Base-by-base conservation (phyloP, 108 stramenopile genomes). In the Bacterosira constricta region DNA sequence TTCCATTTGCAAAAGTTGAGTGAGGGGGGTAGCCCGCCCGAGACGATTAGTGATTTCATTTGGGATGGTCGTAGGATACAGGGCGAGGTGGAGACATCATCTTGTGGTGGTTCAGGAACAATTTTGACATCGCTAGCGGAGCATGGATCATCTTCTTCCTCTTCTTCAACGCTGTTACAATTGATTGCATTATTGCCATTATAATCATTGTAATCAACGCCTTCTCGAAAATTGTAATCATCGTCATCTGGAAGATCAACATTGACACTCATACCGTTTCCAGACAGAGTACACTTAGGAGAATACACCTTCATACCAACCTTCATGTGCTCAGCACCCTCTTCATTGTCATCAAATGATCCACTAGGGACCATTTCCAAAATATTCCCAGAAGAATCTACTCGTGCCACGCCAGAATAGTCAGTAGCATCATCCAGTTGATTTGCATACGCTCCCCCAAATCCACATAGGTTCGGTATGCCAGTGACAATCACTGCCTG, bases 1-100 rank as follows among this genome's bases (percentile, higher is more conserved):
- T 81, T 89, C 94, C 94, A 95, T 49, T 78, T 77, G 59, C 86
- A 88, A 65, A 84, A 91, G 55, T 80, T 68, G 20, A 93, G 80
- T 0, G 84, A 79, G 36, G 67, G 66, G 5, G 94, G 94, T 10
- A 95, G 50, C 1, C 73, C 88, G n/a, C 73, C 61, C 18, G 59
- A 67, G 30, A 78, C 80, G n/a, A 94, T 71, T 12, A 80, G 72
- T 6, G 73, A 63, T 56, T 69, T 69, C 82, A 83, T 83, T 26
- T 79, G 77, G n/a, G 57, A 38, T 8, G 44, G 39, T 4, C 45
- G 51, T 2, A 83, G 66, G 25, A 83, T 74, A 25, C 35, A 57
- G 12, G 75, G 73, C 12, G 65, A 36, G 15, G 42, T 36, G 5
- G 54, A 50, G 21, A 35, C 27, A 13, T 67, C 71, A 32, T 47